Evolutionary conservation across 495 filamentous ascomycete genomes (phyloP), one percentile per base, ranked within the genome.

Genomic region (Lentithecium fluviatile): DNA sequence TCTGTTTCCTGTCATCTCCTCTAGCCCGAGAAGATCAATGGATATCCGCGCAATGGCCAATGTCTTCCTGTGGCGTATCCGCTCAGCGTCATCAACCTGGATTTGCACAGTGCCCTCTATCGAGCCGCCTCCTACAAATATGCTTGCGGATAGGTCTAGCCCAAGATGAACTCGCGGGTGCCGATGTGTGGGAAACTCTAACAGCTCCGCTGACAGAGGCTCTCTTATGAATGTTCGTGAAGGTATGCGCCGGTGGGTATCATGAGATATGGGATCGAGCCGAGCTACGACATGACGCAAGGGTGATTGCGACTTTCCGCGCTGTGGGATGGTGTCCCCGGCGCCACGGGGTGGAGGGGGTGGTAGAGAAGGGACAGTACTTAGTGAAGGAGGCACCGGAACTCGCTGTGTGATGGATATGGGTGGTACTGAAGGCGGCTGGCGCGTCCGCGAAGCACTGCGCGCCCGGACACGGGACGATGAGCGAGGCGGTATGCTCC

Each of bases 1-100:
- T 62, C 67, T 72, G 42, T 64, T 52, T 5, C 71, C 71, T 34
- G 61, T 61, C 55, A 74, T 66, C 66, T 83, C 82, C 70, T 82
- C 79, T 45, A 81, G 69, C 0, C 82, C 82, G 45, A 82, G 52
- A 17, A 84, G 65, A 63, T 78, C 80, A 46, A 82, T 70, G 6
- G 73, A 77, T 12, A 84, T 72, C 43, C 76, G 64, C 11, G 70
- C 73, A 37, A 84, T 63, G 24, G 70, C 68, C 11, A 76, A 55
- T 4, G 64, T 56, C 32, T 66, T 58, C 19, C 61, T 64, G 34
- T 70, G 65, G 23, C 70, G 56, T 40, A 65, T 36, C 34, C 72
- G 52, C 52, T 74, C 72, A 12, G 69, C 62, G 42, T 75, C 73
- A 25, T 73, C 68, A n/a, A 75, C 61, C 8, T 48, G 68, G 37